Percentiles rank a stretch among this genome's conserved stretches.
These are phyloP conservation scores for Penicillium sp. DNA, from an alignment of 2,329 filamentous ascomycete species.

Conservation along the genomic window DNA sequence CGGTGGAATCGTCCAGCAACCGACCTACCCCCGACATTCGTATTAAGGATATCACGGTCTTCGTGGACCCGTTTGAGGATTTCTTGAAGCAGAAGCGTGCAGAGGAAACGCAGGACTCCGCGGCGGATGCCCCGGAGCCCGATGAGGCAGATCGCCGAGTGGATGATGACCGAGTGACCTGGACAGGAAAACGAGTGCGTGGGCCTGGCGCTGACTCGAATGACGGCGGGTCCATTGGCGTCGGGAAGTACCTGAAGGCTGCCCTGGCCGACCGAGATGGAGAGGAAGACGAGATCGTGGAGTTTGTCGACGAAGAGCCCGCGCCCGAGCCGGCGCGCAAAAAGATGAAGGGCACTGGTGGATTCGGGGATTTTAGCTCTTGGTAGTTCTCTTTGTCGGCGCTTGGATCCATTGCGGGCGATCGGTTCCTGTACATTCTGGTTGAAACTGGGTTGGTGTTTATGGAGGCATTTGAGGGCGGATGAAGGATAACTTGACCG, in stretches of 20 bases:
- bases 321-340: conserved; percentile 70
- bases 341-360: conserved; percentile 66
- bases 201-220: conserved; percentile 59
- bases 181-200: conserved; percentile 90
- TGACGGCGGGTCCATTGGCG: conserved; percentile 48
- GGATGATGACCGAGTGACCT: conserved; percentile 87
- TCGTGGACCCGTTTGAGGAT: conserved; percentile 93
- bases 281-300: conserved; percentile 60
- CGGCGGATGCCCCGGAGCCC: conserved; percentile 21
- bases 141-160: conserved; percentile 38
- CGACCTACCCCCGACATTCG: conserved; percentile 73
- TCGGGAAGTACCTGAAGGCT: conserved; percentile 80
- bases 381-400: conserved; percentile 69
- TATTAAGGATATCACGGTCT: conserved; percentile 79
- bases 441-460: too few species aligned
- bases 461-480: too few species aligned
- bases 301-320: conserved; percentile 60
- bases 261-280: conserved; percentile 44
- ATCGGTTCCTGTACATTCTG: too few species aligned
- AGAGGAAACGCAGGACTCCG: conserved; percentile 55
- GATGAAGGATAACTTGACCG: too few species aligned
- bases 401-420: too few species aligned
- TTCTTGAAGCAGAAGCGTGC: conserved; percentile 73
- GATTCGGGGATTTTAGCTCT: conserved; percentile 91
- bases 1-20: conserved; percentile 69